These are phyloP conservation scores for Solanum chiquidenum DNA, from an alignment of 257 asterid genomes.

Conservation along the genomic window DNA sequence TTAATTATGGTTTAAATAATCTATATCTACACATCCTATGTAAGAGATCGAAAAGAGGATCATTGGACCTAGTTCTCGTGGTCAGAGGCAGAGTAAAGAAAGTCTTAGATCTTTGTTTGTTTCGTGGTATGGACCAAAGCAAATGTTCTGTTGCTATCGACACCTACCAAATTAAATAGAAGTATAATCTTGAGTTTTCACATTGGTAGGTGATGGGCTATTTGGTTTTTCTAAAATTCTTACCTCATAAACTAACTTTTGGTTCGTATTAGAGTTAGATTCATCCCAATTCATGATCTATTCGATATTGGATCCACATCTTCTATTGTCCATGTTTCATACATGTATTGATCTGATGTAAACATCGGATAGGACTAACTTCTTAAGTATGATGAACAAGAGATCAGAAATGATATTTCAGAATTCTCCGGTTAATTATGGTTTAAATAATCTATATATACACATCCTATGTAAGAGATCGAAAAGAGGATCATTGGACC, in stretches of 20 bases:
- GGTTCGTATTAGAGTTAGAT: not conserved
- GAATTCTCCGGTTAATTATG: not conserved
- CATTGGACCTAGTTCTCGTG: not conserved
- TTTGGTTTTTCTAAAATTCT: not conserved
- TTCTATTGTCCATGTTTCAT: not conserved
- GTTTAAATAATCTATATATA: not conserved
- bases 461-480: not conserved
- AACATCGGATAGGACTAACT: not conserved
- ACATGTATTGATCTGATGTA: too few relatives aligned
- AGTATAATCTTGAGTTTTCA: not conserved
- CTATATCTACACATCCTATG: not conserved
- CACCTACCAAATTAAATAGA: not conserved
- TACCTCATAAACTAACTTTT: not conserved
- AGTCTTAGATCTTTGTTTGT: not conserved
- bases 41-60: not conserved
- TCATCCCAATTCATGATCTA: not conserved
- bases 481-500: not conserved
- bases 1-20: too few relatives aligned
- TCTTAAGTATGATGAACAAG: not conserved
- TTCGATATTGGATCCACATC: not conserved
- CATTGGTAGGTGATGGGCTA: not conserved
- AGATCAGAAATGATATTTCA: not conserved
- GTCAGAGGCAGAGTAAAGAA: not conserved
- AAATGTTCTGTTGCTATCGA: not conserved
- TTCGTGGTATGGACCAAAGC: not conserved